Base-by-base conservation (phyloP, 108 stramenopile genomes). In the Halocafeteria seosinensis region DNA sequence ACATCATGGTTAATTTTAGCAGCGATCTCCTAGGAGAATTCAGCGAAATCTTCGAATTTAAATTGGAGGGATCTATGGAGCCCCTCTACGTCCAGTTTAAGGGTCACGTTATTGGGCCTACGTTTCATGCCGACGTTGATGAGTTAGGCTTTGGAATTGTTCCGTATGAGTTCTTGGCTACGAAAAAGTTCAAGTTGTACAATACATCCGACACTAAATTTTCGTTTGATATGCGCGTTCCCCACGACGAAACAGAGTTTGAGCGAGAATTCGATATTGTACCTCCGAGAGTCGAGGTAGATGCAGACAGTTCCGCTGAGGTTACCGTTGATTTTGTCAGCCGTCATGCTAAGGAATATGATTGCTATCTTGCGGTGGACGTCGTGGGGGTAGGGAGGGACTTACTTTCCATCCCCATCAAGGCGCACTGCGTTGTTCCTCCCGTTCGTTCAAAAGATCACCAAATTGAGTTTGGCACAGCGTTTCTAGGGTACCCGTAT, bases 401-500 rank as follows among this genome's bases (percentile, higher is more conserved):
- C 38, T 55, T 78, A 9, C 68, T 77, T 17, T 62, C 69, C 38
- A 50, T 83, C 8, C 82, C 82, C 11, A 36, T 83, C 9, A 29
- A 34, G 33, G 81, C 81, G 23, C 68, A 71, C n/a, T 83, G 81
- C 66, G 42, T 62, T 37, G 77, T 69, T 21, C 55, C 63, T 17
- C 31, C 59, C 29, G 63, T 73, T 8, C 9, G 25, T 8, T 1
- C 28, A 8, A 31, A 55, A 47, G 4, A 27, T 42, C 32, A 42
- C 59, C 38, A 73, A 28, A 32, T 80, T 9, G 36, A 64, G 35
- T 74, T 71, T 29, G 77, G 67, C 0, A 65, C 70, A 30, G 70
- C 68, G 68, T 83, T 81, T 38, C 50, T 83, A 37, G 67, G 82
- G 6, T 78, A 75, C 70, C 80, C 78, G n/a, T 78, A 81, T 62